Conservation (phyloP, 2,329 filamentous ascomycete genomes). For the Diaporthe destruens region DNA sequence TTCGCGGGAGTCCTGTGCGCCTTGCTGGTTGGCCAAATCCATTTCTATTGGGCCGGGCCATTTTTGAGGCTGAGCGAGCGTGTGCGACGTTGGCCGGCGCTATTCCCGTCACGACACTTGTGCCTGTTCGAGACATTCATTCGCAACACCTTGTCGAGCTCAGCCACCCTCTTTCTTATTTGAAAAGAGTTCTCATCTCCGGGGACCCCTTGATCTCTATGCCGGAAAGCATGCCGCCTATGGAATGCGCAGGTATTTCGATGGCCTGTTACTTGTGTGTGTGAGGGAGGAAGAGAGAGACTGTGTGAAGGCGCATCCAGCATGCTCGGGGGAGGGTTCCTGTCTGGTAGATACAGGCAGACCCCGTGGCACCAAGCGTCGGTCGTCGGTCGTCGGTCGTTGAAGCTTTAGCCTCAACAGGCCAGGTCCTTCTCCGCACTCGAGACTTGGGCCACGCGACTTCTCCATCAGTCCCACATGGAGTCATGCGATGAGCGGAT, state of each 20-base stretch:
- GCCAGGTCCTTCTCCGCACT: slow-evolving; percentile 35
- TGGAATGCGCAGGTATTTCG: not conserved
- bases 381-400: slow-evolving; percentile 30
- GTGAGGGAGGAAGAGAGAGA: too few relatives aligned
- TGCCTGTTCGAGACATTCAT: slow-evolving; percentile 28
- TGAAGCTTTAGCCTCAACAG: slow-evolving; percentile 34
- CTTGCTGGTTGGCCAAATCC: slow-evolving; percentile 19
- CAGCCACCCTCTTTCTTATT: slow-evolving; percentile 33
- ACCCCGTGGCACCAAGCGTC: slow-evolving; percentile 5
- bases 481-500: slow-evolving; percentile 37
- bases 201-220: not conserved
- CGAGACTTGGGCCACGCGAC: slow-evolving; percentile 32
- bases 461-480: slow-evolving; percentile 37
- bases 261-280: slow-evolving; percentile 1
- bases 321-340: not conserved
- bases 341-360: not conserved
- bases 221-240: not conserved
- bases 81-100: slow-evolving; percentile 26
- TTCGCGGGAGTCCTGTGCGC: slow-evolving; percentile 8
- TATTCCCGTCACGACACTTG: slow-evolving; percentile 28
- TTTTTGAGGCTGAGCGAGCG: slow-evolving; percentile 36
- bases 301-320: not conserved
- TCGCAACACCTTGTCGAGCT: not conserved
- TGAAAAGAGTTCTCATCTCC: slow-evolving; percentile 20
- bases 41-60: slow-evolving; percentile 33